Percentiles rank a stretch among this genome's conserved stretches.
These are phyloP conservation scores for Athelia sp. DNA, from an alignment of 1,284 basidiomycete genomes.

Conservation along the genomic window DNA sequence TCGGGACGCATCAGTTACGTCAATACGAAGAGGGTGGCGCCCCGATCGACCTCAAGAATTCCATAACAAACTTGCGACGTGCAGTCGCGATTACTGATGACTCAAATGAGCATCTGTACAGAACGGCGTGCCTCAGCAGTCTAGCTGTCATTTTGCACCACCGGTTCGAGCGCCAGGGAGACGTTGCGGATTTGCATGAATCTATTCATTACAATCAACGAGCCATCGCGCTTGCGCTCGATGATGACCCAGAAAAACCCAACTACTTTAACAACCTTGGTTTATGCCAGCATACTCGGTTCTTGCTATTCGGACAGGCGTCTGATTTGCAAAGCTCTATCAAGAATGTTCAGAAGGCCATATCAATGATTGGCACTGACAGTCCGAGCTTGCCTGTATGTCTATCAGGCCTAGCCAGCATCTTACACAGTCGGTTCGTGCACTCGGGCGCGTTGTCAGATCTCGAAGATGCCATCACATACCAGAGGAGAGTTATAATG, in stretches of 20 bases:
- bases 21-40: too few species aligned
- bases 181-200: constrained; percentile 1
- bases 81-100: not conserved
- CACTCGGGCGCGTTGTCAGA: not conserved
- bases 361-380: constrained; percentile 8
- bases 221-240: constrained; percentile 8
- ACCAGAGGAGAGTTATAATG: too few species aligned
- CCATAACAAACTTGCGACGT: constrained; percentile 12
- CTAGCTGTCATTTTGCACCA: not conserved
- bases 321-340: constrained; percentile 21
- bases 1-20: too few species aligned
- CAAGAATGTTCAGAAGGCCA: constrained; percentile 10
- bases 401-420: too few species aligned
- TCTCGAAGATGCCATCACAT: too few species aligned
- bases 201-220: constrained; percentile 9
- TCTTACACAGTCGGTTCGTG: too few species aligned
- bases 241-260: constrained; percentile 12
- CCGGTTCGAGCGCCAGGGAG: not conserved
- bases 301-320: constrained; percentile 5
- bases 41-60: too few species aligned
- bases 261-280: constrained; percentile 12
- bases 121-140: too few species aligned
- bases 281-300: constrained; percentile 16
- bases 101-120: too few species aligned
- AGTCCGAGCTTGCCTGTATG: constrained; percentile 5